These are phyloP conservation scores for Elasticomyces elasticus DNA, from an alignment of 495 filamentous ascomycete genomes.

Conservation along the genomic window DNA sequence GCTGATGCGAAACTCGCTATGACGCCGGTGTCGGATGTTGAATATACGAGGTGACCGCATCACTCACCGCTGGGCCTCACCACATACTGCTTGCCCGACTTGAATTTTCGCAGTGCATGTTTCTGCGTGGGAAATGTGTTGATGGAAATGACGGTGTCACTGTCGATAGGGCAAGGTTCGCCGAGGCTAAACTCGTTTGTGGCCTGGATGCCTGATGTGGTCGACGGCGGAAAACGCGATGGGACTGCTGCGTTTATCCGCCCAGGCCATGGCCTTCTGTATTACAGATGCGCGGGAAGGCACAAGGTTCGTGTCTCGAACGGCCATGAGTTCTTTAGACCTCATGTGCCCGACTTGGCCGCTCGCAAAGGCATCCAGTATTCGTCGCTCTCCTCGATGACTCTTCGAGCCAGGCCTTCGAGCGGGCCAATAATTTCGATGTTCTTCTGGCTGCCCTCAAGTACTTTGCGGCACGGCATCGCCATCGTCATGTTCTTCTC, in stretches of 20 bases:
- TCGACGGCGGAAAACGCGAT: too few relatives aligned
- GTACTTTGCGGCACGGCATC: conserved; percentile 40
- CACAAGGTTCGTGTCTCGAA: background rate
- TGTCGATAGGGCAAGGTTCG: background rate
- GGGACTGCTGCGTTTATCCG: too few relatives aligned
- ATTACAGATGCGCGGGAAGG: too few relatives aligned
- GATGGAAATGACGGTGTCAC: too few relatives aligned
- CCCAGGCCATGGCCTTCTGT: too few relatives aligned
- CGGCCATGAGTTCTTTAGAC: background rate
- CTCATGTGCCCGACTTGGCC: background rate
- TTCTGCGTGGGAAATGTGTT: too few relatives aligned
- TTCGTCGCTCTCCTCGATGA: conserved; percentile 37
- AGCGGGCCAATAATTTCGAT: conserved; percentile 43
- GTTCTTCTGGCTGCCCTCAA: conserved; percentile 37
- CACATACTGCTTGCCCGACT: background rate
- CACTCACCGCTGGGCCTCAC: background rate
- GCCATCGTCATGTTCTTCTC: conserved; percentile 45
- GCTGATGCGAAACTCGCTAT: background rate
- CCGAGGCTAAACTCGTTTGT: too few relatives aligned
- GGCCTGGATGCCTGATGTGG: too few relatives aligned
- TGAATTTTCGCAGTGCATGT: too few relatives aligned
- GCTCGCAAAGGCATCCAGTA: conserved; percentile 33
- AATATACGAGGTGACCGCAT: background rate
- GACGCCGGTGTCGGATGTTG: background rate
- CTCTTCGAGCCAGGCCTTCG: conserved; percentile 35